Percentiles rank a stretch among this genome's conserved stretches.
These are phyloP conservation scores for Colletotrichum cereale DNA, from an alignment of 2,329 filamentous ascomycete species.

Conservation along the genomic window DNA sequence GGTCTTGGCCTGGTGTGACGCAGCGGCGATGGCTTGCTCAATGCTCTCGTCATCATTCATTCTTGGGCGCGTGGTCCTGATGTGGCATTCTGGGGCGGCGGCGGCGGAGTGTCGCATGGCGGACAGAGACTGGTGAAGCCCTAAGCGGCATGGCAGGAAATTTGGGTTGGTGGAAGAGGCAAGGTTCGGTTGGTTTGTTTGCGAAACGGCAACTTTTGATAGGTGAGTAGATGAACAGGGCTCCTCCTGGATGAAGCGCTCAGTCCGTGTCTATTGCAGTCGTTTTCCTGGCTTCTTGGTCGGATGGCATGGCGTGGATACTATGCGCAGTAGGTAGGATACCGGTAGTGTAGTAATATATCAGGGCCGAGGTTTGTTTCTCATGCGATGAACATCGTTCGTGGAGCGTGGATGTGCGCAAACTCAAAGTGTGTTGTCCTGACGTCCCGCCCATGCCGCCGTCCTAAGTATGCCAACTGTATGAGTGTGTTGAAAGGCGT, in stretches of 20 bases:
- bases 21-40: constrained; percentile 10
- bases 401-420: neutral
- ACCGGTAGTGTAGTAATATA: no score
- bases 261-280: neutral
- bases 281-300: constrained; percentile 9
- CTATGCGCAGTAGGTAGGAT: neutral
- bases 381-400: constrained; percentile 5
- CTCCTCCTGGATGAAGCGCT: constrained; percentile 3
- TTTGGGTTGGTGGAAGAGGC: neutral
- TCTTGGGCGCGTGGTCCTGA: neutral
- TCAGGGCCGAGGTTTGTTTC: constrained; percentile 1
- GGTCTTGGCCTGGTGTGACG: neutral
- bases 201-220: neutral
- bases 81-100: constrained; percentile 1
- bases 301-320: neutral
- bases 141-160: neutral
- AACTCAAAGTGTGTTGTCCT: constrained; percentile 1
- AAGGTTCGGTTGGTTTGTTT: constrained; percentile 3
- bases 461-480: neutral
- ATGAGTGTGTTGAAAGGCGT: neutral
- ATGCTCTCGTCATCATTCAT: neutral
- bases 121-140: constrained; percentile 12
- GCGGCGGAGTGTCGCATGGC: neutral
- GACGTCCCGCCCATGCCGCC: neutral
- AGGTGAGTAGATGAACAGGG: constrained; percentile 14